These are phyloP conservation scores for Martiniozyma abietophila DNA, from an alignment of 805 yeast species.

Conservation along the genomic window DNA sequence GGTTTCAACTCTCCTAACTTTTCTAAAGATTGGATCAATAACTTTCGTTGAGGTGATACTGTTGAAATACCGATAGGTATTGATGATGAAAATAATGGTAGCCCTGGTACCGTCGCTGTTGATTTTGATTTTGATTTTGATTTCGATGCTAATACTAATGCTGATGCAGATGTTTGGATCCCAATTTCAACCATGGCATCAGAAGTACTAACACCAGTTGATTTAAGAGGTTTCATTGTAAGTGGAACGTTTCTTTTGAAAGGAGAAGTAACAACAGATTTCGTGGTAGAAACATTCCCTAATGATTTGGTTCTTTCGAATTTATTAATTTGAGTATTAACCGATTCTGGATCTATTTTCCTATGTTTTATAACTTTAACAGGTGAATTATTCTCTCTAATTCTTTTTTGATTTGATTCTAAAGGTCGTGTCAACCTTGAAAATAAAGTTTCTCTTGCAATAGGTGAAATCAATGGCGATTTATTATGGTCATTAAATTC, in stretches of 20 bases:
- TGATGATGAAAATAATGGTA: not conserved
- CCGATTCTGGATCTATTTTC: not conserved
- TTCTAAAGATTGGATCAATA: constrained; percentile 4
- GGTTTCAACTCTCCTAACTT: constrained; percentile 1
- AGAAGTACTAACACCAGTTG: too few species aligned
- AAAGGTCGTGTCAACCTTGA: constrained; percentile 21
- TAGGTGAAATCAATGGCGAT: constrained; percentile 8
- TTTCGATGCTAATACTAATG: too few species aligned
- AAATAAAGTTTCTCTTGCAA: constrained; percentile 11
- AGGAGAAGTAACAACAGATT: not conserved
- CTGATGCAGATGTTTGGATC: too few species aligned
- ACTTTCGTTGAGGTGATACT: constrained; percentile 2
- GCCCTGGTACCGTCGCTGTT: too few species aligned
- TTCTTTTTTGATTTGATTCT: constrained; percentile 16
- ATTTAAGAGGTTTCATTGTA: constrained; percentile 20
- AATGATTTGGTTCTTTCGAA: not conserved
- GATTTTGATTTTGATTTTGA: constrained; percentile 6
- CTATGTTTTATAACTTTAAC: not conserved
- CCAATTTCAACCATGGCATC: too few species aligned
- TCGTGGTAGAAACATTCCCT: not conserved
- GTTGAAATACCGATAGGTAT: too few species aligned
- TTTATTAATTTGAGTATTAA: constrained; percentile 1
- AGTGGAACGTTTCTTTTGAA: constrained; percentile 15
- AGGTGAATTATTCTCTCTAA: constrained; percentile 5
- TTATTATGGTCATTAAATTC: too few species aligned